Base-by-base conservation (phyloP, 2,329 filamentous ascomycete species). In the Fusarium xylarioides region DNA sequence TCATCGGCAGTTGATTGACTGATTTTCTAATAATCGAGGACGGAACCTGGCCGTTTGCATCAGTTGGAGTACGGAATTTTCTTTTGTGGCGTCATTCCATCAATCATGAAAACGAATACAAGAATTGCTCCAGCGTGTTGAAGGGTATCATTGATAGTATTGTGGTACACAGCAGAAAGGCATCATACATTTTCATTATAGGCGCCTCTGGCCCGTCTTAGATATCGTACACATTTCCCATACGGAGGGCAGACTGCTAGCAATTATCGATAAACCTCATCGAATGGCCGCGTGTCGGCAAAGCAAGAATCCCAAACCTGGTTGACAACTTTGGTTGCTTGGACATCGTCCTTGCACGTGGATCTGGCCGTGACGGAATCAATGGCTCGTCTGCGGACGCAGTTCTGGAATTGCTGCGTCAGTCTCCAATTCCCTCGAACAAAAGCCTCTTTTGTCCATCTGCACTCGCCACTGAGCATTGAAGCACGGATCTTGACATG, bases 291-390 rank as follows among this genome's bases (percentile, higher is more conserved):
- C 8, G 95, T 98, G 83, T 99, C 96, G 57, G 90, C 86, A 81
- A 97, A 99, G 82, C 96, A 99, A 77, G 95, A 98, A 76, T 97
- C 95, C 94, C 95, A 99, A n/a, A 99, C 96, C 82, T 97, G 92
- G 82, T 98, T 96, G 65, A 99, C 94, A 32, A 97, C 91, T 83
- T 93, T 94, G 57, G 90, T 89, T 8, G 96, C 96, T 75, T 98
- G 93, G 19, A 91, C 91, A 77, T 97, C 91, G 82, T 97, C 93
- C 81, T 93, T 93, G 80, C 95, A 96, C 52, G 88, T 87, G 21
- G 95, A 94, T 69, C 96, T 87, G 38, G 89, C 91, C 85, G 91
- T 89, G 76, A 99, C 90, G 28, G 93, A 97, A 75, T 93, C 84
- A 38, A 94, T 91, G 16, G 96, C 96, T 76, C 96, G 87, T 79